A percentile compares a stretch with the other conserved stretches of the same genome.
Evolutionary conservation across 2,329 filamentous ascomycete species (phyloP).

Genomic region (Scortechinia acanthostroma): DNA sequence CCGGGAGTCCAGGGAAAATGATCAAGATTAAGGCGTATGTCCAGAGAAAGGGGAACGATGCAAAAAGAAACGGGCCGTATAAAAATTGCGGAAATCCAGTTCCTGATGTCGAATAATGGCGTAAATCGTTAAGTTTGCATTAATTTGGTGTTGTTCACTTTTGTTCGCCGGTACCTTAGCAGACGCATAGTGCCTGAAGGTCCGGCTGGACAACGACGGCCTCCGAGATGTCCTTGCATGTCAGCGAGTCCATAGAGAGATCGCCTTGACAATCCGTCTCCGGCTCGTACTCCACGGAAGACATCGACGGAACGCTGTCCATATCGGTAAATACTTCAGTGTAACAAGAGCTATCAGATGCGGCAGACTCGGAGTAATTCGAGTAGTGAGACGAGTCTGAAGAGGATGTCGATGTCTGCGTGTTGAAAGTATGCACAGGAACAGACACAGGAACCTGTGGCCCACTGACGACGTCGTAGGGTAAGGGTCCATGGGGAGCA

Average conservation of each 20-base stretch:
- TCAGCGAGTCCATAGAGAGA: neutral
- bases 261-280: neutral
- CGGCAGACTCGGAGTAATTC: neutral
- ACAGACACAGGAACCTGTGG: neutral
- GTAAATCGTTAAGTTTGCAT: too few relatives aligned
- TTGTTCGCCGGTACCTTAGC: too few relatives aligned
- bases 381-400: neutral
- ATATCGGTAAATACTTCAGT: neutral
- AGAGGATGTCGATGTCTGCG: neutral
- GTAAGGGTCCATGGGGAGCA: neutral
- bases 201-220: too few relatives aligned
- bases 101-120: too few relatives aligned
- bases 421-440: neutral
- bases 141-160: too few relatives aligned
- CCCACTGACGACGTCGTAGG: neutral
- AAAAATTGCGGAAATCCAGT: too few relatives aligned
- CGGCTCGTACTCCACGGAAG: neutral
- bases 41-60: neutral
- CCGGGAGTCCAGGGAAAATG: neutral
- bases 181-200: too few relatives aligned
- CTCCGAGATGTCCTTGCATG: neutral
- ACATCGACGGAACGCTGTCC: neutral
- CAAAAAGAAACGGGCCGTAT: neutral
- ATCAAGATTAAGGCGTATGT: too few relatives aligned
- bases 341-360: neutral